Base-by-base conservation (phyloP, 2,329 filamentous ascomycete genomes). In the Colletotrichum sojae region DNA sequence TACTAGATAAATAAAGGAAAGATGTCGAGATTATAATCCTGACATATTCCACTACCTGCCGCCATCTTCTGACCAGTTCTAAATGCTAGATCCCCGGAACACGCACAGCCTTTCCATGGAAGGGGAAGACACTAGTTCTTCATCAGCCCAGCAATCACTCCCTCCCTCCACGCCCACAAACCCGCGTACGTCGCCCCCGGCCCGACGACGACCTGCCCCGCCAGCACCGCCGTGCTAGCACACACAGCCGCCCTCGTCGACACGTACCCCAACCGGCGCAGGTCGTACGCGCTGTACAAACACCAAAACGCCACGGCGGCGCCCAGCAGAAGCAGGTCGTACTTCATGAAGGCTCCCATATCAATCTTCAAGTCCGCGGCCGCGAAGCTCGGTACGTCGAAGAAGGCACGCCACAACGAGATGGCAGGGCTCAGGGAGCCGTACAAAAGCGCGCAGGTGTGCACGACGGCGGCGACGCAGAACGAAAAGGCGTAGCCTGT, bases 121-220 rank as follows among this genome's bases (percentile, higher is more conserved):
- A n/a, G n/a, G n/a, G n/a, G n/a, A n/a, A n/a, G n/a, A n/a, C n/a
- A n/a, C n/a, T n/a, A n/a, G 40, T 43, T 25, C 20, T 59, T 53
- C n/a, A 39, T 13, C 22, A 52, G 16, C 3, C 25, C 31, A 16
- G 67, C 49, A 22, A 70, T 22, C 10, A 67, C 27, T 0, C 22
- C 15, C 48, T 77, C 75, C 1, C 75, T 70, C 73, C 74, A 77
- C 13, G 66, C 69, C 73, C 75, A 77, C 3, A 75, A 57, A 0
- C 67, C 75, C 10, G 68, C 63, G 70, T 72, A 74, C 20, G 74
- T 71, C 0, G 75, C 73, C 2, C 72, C 71, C 2, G 74, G 70
- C 0, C 75, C 75, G 36, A 74, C 67, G 3, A 74, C 5, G 5
- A 72, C 25, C 5, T 71, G 63, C 0, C 72, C 72, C 1, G 52